These are phyloP conservation scores for Scortechinia acanthostroma DNA, from an alignment of 2,329 filamentous ascomycete genomes.

Conservation along the genomic window DNA sequence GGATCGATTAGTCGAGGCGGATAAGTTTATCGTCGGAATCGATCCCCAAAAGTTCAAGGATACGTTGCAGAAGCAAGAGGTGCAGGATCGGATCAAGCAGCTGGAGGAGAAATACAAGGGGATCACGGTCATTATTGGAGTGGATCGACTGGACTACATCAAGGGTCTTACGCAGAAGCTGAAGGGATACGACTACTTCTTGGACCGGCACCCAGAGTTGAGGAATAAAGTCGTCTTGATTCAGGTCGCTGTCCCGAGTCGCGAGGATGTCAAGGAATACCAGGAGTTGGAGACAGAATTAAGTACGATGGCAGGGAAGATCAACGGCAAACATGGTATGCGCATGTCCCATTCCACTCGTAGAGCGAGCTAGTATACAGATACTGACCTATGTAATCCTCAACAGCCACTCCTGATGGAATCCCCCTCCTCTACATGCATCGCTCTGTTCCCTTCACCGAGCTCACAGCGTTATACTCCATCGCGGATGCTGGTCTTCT, in stretches of 20 bases:
- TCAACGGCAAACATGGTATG: conserved; percentile 3
- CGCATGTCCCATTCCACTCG: not conserved
- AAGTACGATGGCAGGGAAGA: not conserved
- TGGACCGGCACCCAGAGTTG: not conserved
- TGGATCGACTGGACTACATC: conserved; percentile 1
- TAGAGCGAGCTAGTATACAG: no score
- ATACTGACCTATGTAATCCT: not conserved
- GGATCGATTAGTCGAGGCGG: not conserved
- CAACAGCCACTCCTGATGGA: not conserved
- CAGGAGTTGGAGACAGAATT: not conserved
- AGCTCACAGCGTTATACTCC: conserved; percentile 1
- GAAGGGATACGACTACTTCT: not conserved
- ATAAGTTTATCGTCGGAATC: conserved; percentile 1
- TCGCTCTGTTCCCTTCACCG: not conserved
- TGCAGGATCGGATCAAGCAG: not conserved
- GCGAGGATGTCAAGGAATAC: conserved; percentile 3
- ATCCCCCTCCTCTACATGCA: conserved; percentile 1
- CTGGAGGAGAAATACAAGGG: not conserved
- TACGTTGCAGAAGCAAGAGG: not conserved
- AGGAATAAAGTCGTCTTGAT: not conserved
- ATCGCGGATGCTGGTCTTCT: not conserved
- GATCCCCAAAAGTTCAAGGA: conserved; percentile 2
- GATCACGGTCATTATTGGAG: not conserved
- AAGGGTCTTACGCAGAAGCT: conserved; percentile 1
- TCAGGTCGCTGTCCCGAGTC: not conserved